Conservation (phyloP, 2,329 filamentous ascomycete genomes). For the Chalaropsis thielavioides region DNA sequence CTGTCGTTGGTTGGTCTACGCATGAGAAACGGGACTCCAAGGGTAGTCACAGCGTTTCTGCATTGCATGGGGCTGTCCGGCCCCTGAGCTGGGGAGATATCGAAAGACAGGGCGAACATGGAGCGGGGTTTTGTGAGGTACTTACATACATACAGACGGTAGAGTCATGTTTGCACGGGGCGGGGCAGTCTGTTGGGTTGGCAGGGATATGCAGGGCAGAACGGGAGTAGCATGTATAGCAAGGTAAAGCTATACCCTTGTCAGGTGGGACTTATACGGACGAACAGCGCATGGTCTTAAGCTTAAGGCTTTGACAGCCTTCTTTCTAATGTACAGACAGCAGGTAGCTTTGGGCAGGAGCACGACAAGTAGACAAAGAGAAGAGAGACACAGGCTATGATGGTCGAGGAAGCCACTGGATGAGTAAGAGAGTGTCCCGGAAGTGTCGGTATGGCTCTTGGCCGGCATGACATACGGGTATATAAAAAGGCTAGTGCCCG, state of each 20-base stretch:
- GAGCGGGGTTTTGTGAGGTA: not conserved
- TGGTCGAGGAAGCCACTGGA: not conserved
- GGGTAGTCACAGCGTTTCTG: not conserved
- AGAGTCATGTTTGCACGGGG: not conserved
- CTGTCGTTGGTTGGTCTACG: not conserved
- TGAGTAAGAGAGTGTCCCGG: not conserved
- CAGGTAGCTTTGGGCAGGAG: not conserved
- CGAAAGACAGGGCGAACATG: not conserved
- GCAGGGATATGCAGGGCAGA: not conserved
- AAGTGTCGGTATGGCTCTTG: not conserved
- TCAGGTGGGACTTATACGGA: not conserved
- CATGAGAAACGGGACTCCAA: not conserved
- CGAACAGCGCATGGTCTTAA: not conserved
- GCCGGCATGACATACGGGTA: not conserved
- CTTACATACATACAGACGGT: not conserved
- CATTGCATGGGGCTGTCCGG: not conserved
- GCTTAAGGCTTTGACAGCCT: constrained; percentile 1
- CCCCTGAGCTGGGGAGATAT: not conserved
- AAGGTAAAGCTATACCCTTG: not conserved
- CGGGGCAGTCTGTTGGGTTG: not conserved
- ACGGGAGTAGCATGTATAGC: not conserved
- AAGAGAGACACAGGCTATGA: not conserved
- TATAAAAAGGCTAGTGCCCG: not conserved
- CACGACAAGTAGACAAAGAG: not conserved
- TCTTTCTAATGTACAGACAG: not conserved